Conservation (phyloP, 169 alveolate genomes). For the Eimeria necatrix region DNA sequence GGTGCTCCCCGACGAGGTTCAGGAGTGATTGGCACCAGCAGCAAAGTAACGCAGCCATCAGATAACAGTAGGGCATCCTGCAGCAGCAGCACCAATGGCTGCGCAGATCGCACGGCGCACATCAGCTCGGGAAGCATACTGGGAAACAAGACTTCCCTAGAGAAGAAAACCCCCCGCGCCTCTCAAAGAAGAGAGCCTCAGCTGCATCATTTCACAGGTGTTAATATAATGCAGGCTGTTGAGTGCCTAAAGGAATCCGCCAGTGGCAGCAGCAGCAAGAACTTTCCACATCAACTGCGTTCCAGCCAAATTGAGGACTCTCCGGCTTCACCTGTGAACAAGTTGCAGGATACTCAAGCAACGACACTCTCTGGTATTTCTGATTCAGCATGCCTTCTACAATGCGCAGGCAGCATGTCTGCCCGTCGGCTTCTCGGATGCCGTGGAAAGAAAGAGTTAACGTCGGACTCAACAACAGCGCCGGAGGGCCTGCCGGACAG, state of each 20-base stretch:
- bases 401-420: too few relatives aligned
- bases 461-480: too few relatives aligned
- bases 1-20: background rate
- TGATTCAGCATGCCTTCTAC: too few relatives aligned
- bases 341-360: too few relatives aligned
- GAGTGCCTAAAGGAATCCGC: background rate
- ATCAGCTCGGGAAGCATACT: background rate
- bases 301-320: background rate
- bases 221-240: background rate
- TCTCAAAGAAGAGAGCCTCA: constrained; percentile 10
- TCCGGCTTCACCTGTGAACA: too few relatives aligned
- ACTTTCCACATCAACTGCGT: background rate
- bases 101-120: background rate
- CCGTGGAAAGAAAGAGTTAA: too few relatives aligned
- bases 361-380: too few relatives aligned
- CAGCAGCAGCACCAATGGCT: constrained; percentile 25
- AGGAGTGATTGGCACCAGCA: background rate
- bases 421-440: too few relatives aligned
- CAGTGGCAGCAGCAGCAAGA: background rate
- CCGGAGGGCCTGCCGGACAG: too few relatives aligned
- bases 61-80: background rate
- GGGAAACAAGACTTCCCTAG: background rate
- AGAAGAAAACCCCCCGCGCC: background rate
- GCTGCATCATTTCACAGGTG: constrained; percentile 19
- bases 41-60: background rate